These are phyloP conservation scores for Xylaria polymorpha DNA, from an alignment of 2,329 filamentous ascomycete genomes.

Conservation along the genomic window DNA sequence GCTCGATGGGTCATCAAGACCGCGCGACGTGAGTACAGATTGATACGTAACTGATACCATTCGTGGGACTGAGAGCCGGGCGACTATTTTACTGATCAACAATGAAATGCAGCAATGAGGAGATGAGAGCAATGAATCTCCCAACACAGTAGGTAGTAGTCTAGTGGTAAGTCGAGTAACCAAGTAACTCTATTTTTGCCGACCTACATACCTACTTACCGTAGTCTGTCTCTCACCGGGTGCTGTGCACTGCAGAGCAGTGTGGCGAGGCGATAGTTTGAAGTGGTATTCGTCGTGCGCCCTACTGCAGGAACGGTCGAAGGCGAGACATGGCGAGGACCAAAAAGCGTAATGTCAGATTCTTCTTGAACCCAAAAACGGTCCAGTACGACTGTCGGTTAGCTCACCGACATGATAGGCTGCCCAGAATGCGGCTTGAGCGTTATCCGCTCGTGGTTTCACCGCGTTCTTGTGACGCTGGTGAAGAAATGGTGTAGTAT, in stretches of 20 bases:
- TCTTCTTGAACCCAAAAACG: conserved; percentile 27
- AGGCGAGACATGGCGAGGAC: conserved; percentile 40
- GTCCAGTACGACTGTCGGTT: conserved; percentile 32
- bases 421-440: conserved; percentile 27
- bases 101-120: conserved; percentile 29
- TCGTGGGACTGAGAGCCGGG: conserved; percentile 3
- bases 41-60: neutral
- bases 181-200: conserved; percentile 34
- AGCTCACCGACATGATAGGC: conserved; percentile 34
- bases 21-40: neutral
- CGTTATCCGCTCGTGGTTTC: conserved; percentile 27
- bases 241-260: conserved; percentile 16
- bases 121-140: conserved; percentile 26
- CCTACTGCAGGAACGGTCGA: conserved; percentile 49
- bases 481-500: conserved; percentile 17
- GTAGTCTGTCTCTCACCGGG: neutral
- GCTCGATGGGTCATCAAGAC: conserved; percentile 13
- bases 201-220: conserved; percentile 16
- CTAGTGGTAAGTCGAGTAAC: conserved; percentile 1
- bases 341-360: conserved; percentile 24
- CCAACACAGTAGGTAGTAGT: conserved; percentile 29
- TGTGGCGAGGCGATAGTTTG: conserved; percentile 24
- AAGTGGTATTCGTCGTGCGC: conserved; percentile 41
- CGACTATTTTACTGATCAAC: conserved; percentile 21
- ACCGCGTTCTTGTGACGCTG: conserved; percentile 27